Evolutionary conservation across 768 basidiomycete genomes (phyloP).

Genomic region (Boletus rubropictus): DNA sequence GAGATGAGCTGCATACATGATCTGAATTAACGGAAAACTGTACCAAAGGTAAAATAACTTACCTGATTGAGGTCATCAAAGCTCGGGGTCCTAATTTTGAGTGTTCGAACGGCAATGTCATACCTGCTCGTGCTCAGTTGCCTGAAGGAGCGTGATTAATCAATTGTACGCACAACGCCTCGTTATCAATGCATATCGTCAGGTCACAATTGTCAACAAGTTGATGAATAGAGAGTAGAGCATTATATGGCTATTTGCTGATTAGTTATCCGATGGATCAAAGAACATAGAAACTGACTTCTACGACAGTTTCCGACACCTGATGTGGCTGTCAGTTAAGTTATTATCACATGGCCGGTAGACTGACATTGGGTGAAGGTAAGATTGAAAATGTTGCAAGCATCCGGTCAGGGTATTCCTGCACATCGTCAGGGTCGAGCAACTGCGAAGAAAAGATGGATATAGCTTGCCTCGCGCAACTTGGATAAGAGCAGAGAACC

Average conservation of each 20-base stretch:
- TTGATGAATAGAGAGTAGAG: slow-evolving; percentile 79
- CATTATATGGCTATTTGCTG: slow-evolving; percentile 64
- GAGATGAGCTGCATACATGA: slow-evolving; percentile 53
- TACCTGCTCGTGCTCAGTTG: slow-evolving; percentile 42
- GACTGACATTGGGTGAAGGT: slow-evolving; percentile 50
- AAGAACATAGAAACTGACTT: slow-evolving; percentile 33
- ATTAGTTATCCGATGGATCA: slow-evolving; percentile 6
- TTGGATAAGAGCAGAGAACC: slow-evolving; percentile 79
- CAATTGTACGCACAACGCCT: slow-evolving; percentile 56
- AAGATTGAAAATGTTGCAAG: slow-evolving; percentile 50
- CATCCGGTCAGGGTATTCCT: slow-evolving; percentile 53
- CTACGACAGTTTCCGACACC: slow-evolving; percentile 48
- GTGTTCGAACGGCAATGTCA: slow-evolving; percentile 58
- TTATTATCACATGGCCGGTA: not conserved
- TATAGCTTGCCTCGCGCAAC: slow-evolving; percentile 59
- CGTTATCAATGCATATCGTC: slow-evolving; percentile 82
- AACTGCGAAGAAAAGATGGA: not conserved
- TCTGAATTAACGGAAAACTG: not conserved
- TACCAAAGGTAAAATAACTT: slow-evolving; percentile 13
- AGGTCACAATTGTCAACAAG: slow-evolving; percentile 85
- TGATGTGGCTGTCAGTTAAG: slow-evolving; percentile 14
- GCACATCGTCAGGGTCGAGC: slow-evolving; percentile 17
- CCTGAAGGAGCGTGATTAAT: not conserved
- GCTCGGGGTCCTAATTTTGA: slow-evolving; percentile 58
- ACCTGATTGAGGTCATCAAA: slow-evolving; percentile 70